A percentile compares a stretch with the other conserved stretches of the same genome.
These are phyloP conservation scores for Uncinocarpus reesii DNA, from an alignment of 2,329 filamentous ascomycete genomes.

Conservation along the genomic window DNA sequence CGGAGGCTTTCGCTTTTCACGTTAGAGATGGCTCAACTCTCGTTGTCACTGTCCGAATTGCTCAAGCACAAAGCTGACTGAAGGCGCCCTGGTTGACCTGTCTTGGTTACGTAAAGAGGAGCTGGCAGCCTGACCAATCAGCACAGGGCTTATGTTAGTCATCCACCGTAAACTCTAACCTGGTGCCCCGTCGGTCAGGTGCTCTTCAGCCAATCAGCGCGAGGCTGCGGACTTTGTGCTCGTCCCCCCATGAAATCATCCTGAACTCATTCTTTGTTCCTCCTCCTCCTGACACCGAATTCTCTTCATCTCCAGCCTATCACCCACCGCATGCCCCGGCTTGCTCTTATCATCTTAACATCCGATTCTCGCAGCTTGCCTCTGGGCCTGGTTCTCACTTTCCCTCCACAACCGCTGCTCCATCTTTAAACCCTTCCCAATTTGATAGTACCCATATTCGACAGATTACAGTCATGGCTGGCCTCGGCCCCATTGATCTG, in stretches of 20 bases:
- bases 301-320: neutral
- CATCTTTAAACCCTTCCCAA: no score
- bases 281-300: neutral
- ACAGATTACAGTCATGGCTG: conserved; percentile 36
- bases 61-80: neutral
- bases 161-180: neutral
- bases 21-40: neutral
- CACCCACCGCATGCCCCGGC: no score
- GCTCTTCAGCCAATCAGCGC: conserved; percentile 5
- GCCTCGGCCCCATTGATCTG: conserved; percentile 46
- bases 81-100: neutral
- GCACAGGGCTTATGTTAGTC: neutral
- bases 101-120: neutral
- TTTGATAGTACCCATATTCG: conserved; percentile 1
- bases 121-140: neutral
- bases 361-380: no score
- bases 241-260: conserved; percentile 13
- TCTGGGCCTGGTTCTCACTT: no score
- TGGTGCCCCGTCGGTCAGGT: neutral
- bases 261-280: neutral
- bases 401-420: neutral
- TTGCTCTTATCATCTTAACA: no score
- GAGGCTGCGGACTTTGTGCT: neutral
- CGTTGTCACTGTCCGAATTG: neutral
- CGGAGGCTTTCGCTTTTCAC: neutral